Evolutionary conservation across 2,329 filamentous ascomycete species (phyloP).

Genomic region (Hymenoscyphus repandus): DNA sequence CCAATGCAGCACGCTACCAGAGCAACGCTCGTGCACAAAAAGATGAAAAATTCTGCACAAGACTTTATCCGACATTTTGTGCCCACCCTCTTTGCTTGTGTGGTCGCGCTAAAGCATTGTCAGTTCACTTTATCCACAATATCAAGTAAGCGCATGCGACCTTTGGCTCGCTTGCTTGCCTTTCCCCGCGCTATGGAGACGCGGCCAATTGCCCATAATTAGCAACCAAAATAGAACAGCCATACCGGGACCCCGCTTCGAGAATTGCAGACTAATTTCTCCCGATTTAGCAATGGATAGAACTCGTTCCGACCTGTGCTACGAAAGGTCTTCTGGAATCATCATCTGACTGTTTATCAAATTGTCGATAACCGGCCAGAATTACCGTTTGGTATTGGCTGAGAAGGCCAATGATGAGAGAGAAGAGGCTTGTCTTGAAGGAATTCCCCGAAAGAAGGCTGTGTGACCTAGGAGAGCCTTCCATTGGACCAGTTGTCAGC

Average conservation of each 20-base stretch:
- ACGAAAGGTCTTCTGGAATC: background rate
- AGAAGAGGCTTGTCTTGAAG: too few relatives aligned
- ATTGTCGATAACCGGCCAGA: too few relatives aligned
- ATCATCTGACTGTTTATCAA: background rate
- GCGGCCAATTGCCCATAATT: background rate
- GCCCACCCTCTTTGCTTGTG: background rate
- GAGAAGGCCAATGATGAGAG: too few relatives aligned
- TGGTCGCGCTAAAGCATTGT: background rate
- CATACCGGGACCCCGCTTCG: background rate
- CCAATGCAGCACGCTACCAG: background rate
- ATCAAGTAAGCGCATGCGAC: too few relatives aligned
- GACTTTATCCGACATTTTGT: background rate
- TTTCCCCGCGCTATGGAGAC: background rate
- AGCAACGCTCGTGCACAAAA: background rate
- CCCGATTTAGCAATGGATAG: background rate
- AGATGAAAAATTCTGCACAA: background rate
- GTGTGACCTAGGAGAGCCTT: too few relatives aligned
- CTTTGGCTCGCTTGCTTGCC: too few relatives aligned
- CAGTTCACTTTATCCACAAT: too few relatives aligned
- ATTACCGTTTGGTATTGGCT: too few relatives aligned
- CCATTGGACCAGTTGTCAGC: too few relatives aligned
- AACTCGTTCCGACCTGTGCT: background rate
- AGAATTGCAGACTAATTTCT: background rate
- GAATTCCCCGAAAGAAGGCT: too few relatives aligned
- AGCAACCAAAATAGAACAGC: slow-evolving; percentile 1